Conservation (phyloP, 305 asterid species). For the Stenogyne calaminthoides region DNA sequence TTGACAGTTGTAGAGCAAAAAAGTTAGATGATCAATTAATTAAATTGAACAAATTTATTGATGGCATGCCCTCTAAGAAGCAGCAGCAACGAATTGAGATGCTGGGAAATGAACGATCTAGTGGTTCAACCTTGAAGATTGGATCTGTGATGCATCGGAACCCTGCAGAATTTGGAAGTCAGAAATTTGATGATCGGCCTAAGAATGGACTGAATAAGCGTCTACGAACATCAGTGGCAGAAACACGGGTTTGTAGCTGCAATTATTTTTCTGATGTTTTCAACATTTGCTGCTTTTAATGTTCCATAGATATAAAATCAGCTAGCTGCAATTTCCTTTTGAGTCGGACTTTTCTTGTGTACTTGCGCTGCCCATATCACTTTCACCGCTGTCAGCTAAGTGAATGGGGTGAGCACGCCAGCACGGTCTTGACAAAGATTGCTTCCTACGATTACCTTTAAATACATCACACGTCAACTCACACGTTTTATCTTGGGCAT, state of each 20-base stretch:
- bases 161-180: conserved; percentile 56
- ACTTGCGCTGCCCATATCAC: neutral
- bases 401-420: neutral
- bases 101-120: conserved; percentile 65
- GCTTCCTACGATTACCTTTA: neutral
- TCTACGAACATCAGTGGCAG: conserved; percentile 82
- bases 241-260: conserved; percentile 73
- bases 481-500: conserved; percentile 5
- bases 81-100: conserved; percentile 67
- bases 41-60: conserved; percentile 59
- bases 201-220: conserved; percentile 79
- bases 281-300: conserved; percentile 14
- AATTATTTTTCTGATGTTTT: conserved; percentile 28
- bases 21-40: conserved; percentile 66
- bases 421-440: neutral
- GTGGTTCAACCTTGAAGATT: conserved; percentile 60
- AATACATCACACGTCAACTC: conserved; percentile 9
- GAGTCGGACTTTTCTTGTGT: neutral
- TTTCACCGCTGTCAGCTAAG: neutral
- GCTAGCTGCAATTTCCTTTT: neutral
- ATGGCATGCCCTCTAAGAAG: conserved; percentile 57
- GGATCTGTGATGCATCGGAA: conserved; percentile 70
- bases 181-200: conserved; percentile 73
- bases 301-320: conserved; percentile 14
- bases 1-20: conserved; percentile 70